Conservation (phyloP, 192 early-diverging fungal genomes). For the Chytriomyces sp. region DNA sequence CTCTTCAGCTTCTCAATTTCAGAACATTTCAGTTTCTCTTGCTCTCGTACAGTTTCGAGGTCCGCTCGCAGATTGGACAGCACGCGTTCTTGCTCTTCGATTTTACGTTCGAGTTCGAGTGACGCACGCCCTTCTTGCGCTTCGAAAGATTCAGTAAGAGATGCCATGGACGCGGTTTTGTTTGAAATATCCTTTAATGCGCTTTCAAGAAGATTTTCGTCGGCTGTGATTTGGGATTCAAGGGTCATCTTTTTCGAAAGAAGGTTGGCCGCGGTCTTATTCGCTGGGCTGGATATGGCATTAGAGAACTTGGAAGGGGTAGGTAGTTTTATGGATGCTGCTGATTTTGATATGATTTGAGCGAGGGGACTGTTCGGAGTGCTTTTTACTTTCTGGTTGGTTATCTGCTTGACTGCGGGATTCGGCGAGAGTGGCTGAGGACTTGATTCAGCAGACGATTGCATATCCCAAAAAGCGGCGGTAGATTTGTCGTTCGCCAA, state of each 20-base stretch:
- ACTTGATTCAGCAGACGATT: too few species aligned
- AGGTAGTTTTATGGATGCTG: too few species aligned
- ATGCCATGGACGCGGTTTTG: not conserved
- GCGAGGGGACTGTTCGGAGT: too few species aligned
- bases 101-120: not conserved
- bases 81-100: not conserved
- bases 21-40: not conserved
- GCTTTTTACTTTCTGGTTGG: too few species aligned
- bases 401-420: too few species aligned
- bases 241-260: not conserved
- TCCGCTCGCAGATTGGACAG: not conserved
- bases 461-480: too few species aligned
- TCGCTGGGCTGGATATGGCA: too few species aligned
- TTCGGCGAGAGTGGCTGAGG: too few species aligned
- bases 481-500: too few species aligned
- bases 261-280: too few species aligned
- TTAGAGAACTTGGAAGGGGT: too few species aligned
- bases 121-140: not conserved
- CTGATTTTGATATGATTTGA: too few species aligned
- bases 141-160: not conserved
- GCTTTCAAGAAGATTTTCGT: slow-evolving; percentile 7
- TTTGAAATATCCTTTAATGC: not conserved
- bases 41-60: not conserved
- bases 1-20: not conserved
- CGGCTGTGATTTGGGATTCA: slow-evolving; percentile 6